A percentile compares a stretch with the other conserved stretches of the same genome.
Conservation (phyloP, 163 green algal species). For the Scenedesmus sp. region DNA sequence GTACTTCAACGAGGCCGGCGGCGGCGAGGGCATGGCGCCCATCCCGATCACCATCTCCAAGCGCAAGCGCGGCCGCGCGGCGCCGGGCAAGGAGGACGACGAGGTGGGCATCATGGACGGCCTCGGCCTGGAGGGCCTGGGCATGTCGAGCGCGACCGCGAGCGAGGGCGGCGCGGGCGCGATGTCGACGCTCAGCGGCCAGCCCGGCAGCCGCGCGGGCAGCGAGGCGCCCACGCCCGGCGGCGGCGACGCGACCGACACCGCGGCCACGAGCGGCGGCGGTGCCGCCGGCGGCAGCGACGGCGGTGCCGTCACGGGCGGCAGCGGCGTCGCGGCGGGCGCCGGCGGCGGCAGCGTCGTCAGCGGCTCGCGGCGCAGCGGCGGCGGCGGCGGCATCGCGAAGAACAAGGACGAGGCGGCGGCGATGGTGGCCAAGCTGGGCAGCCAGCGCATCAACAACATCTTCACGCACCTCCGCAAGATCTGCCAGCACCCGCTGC, state of each 20-base stretch:
- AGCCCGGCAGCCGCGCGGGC: constrained; percentile 56
- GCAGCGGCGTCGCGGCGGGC: background rate
- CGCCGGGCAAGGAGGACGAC: constrained; percentile 12
- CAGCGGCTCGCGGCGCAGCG: constrained; percentile 4
- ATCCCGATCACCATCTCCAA: constrained; percentile 47
- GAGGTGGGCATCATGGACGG: constrained; percentile 31
- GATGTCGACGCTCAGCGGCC: constrained; percentile 52
- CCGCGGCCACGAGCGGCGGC: constrained; percentile 15
- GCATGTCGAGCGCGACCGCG: background rate
- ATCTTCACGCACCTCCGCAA: constrained; percentile 94
- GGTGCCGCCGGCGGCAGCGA: background rate
- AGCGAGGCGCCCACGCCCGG: constrained; percentile 60
- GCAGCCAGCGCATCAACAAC: constrained; percentile 79
- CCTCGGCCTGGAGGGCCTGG: constrained; percentile 8
- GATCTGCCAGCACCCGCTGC: constrained; percentile 93
- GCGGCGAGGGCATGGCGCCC: constrained; percentile 1
- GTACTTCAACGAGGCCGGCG: constrained; percentile 29
- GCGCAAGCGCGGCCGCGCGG: constrained; percentile 39
- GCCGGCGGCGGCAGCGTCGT: background rate
- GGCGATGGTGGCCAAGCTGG: constrained; percentile 58
- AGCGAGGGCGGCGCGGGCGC: background rate
- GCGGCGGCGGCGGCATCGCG: constrained; percentile 33
- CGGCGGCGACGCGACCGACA: constrained; percentile 58
- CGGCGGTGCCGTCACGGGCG: background rate
- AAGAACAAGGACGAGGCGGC: constrained; percentile 20